Percentiles rank a stretch among this genome's conserved stretches.
These are phyloP conservation scores for Phlegmacium glaucopus DNA, from an alignment of 768 basidiomycete genomes.

Conservation along the genomic window DNA sequence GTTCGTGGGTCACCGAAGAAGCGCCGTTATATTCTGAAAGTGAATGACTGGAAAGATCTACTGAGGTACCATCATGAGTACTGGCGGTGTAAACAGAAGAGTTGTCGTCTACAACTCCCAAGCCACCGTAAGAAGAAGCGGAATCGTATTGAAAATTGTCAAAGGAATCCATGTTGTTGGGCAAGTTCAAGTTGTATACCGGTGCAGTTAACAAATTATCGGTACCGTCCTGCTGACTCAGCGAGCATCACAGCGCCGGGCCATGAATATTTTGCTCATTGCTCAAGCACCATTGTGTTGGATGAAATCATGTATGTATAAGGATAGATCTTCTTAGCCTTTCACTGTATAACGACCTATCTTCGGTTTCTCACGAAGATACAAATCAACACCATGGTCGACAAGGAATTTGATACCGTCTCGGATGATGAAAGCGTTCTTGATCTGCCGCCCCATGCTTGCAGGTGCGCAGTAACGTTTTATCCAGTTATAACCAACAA, in stretches of 20 bases:
- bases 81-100: conserved; percentile 79
- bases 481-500: conserved; percentile 4
- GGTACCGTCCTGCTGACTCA: too few relatives aligned
- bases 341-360: conserved; percentile 53
- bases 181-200: background rate
- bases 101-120: conserved; percentile 72
- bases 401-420: conserved; percentile 88
- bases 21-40: conserved; percentile 58
- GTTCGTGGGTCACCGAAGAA: conserved; percentile 35
- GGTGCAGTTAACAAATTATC: too few relatives aligned
- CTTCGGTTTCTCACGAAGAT: conserved; percentile 36
- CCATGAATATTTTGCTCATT: background rate
- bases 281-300: background rate
- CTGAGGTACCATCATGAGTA: conserved; percentile 53
- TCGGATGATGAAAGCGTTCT: conserved; percentile 78
- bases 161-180: conserved; percentile 65
- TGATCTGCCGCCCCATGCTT: conserved; percentile 89
- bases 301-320: background rate
- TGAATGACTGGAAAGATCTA: conserved; percentile 68
- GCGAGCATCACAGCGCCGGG: too few relatives aligned
- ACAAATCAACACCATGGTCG: conserved; percentile 36
- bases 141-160: conserved; percentile 87
- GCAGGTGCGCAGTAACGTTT: conserved; percentile 68
- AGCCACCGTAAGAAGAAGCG: conserved; percentile 75
- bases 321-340: too few relatives aligned